Conservation (phyloP, 192 early-diverging fungal genomes). For the Chytriomyces confervae region DNA sequence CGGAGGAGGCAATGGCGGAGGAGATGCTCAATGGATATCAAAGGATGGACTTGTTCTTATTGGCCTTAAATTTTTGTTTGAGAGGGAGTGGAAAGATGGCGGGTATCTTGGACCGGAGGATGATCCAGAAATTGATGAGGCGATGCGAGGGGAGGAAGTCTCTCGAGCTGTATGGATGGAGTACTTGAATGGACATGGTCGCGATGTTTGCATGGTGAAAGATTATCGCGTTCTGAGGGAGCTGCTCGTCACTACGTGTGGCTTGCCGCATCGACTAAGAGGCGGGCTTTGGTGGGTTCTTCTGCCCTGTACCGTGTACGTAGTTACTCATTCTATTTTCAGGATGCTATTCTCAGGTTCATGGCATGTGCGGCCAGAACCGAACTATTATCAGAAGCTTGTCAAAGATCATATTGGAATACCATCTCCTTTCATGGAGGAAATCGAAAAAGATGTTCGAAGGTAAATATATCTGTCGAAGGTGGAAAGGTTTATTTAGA, state of each 20-base stretch:
- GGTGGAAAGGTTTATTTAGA: background rate
- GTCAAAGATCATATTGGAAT: conserved; percentile 43
- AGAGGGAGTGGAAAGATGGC: conserved; percentile 37
- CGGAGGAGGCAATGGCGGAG: background rate
- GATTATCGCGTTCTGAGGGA: conserved; percentile 55
- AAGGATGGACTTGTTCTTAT: conserved; percentile 37
- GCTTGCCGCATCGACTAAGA: conserved; percentile 52
- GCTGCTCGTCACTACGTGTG: conserved; percentile 50
- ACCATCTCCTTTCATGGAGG: conserved; percentile 57
- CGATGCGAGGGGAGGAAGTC: conserved; percentile 18
- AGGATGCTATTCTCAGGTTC: conserved; percentile 61
- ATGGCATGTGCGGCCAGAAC: conserved; percentile 57
- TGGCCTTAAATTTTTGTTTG: conserved; percentile 54
- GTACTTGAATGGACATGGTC: conserved; percentile 56
- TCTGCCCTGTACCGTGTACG: background rate
- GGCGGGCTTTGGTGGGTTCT: conserved; percentile 58
- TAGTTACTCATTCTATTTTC: conserved; percentile 23
- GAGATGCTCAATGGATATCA: conserved; percentile 28
- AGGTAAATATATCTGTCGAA: conserved; percentile 35
- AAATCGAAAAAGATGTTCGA: conserved; percentile 70
- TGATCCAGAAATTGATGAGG: conserved; percentile 28
- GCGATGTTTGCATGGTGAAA: conserved; percentile 59
- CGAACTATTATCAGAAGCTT: conserved; percentile 51
- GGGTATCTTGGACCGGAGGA: conserved; percentile 27
- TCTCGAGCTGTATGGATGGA: conserved; percentile 44